These are phyloP conservation scores for Colletotrichum horii DNA, from an alignment of 2,329 filamentous ascomycete species.

Conservation along the genomic window DNA sequence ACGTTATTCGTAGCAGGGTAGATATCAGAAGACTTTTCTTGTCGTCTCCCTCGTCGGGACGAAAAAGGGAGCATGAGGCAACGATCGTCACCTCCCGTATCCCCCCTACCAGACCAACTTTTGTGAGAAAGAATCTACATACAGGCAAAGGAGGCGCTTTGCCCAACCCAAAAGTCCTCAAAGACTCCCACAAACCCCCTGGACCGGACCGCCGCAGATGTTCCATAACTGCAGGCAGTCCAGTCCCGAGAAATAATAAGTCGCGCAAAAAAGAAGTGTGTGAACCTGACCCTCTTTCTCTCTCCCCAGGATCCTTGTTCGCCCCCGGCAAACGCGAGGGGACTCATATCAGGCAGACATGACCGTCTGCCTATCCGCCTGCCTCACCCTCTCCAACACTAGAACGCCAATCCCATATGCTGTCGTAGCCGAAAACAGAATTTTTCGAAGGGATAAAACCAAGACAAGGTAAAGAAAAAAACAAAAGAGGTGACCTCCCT, in stretches of 20 bases:
- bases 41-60: neutral
- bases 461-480: neutral
- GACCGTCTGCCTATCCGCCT: neutral
- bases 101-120: neutral
- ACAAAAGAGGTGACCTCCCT: neutral
- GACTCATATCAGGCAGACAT: neutral
- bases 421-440: neutral
- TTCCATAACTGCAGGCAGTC: neutral
- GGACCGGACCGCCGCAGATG: neutral
- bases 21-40: neutral
- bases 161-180: neutral
- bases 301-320: neutral
- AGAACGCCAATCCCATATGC: slow-evolving; percentile 20
- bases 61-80: neutral
- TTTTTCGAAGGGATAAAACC: neutral
- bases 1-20: slow-evolving; percentile 2
- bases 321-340: neutral
- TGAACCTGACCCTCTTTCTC: neutral
- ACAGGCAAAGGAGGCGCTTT: slow-evolving; percentile 1
- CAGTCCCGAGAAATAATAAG: neutral
- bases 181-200: neutral
- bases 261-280: neutral
- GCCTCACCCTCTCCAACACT: neutral
- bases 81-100: neutral
- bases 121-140: neutral